These are phyloP conservation scores for Cyclostephanos invisitatus DNA, from an alignment of 108 stramenopile genomes.

Conservation along the genomic window DNA sequence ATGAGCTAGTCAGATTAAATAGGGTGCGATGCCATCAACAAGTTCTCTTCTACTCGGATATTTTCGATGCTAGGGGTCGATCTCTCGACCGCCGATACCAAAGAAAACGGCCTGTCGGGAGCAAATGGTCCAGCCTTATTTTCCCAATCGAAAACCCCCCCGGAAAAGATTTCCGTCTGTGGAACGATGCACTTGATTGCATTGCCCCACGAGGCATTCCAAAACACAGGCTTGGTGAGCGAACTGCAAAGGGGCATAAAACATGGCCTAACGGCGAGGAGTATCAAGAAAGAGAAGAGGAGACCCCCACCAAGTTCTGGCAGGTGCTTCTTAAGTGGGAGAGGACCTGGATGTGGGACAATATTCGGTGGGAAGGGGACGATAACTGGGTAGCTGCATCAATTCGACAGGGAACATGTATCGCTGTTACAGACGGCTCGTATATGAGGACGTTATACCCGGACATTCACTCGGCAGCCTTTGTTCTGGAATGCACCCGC, in stretches of 20 bases:
- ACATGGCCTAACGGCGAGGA: neutral
- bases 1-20: neutral
- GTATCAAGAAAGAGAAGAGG: neutral
- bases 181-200: neutral
- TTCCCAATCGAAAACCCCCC: neutral
- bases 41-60: neutral
- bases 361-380: no score
- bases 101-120: neutral
- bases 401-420: neutral
- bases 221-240: neutral
- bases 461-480: conserved; percentile 4
- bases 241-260: neutral
- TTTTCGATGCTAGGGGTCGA: neutral
- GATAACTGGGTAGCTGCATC: conserved; percentile 10
- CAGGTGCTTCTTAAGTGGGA: neutral
- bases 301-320: neutral
- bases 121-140: neutral
- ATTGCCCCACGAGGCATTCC: neutral
- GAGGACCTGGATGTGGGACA: conserved; percentile 1
- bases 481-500: conserved; percentile 9
- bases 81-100: neutral
- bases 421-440: conserved; percentile 26
- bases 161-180: neutral
- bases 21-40: neutral
- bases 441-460: conserved; percentile 7